These are phyloP conservation scores for Kodamaea arcana DNA, from an alignment of 1,139 yeast species.

Conservation along the genomic window DNA sequence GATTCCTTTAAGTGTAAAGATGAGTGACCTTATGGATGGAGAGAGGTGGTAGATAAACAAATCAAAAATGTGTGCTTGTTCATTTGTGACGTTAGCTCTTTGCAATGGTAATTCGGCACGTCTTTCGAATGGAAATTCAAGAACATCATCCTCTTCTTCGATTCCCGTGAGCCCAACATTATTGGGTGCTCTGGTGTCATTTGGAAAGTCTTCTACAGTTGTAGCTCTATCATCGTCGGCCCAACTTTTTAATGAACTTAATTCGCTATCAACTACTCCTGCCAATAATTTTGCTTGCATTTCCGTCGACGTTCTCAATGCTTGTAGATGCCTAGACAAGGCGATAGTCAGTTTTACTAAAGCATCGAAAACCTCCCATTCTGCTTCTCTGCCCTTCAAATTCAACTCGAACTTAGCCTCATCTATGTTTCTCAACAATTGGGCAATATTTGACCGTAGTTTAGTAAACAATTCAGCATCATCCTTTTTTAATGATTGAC, in stretches of 20 bases:
- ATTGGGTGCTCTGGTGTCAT: background rate
- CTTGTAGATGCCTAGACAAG: conserved; percentile 59
- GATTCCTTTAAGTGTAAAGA: conserved; percentile 60
- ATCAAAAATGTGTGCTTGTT: conserved; percentile 39
- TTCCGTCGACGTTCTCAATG: conserved; percentile 62
- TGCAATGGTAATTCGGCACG: background rate
- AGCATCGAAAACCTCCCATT: conserved; percentile 41
- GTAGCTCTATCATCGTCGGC: background rate
- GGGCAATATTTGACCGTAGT: conserved; percentile 38
- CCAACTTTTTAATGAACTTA: background rate
- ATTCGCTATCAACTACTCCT: background rate
- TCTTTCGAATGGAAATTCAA: background rate
- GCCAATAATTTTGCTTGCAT: conserved; percentile 55
- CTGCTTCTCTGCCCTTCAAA: conserved; percentile 51
- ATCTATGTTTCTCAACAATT: conserved; percentile 43
- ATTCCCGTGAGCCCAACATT: background rate
- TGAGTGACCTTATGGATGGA: conserved; percentile 67
- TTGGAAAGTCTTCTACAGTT: background rate
- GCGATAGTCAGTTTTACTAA: conserved; percentile 52
- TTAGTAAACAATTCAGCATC: conserved; percentile 33
- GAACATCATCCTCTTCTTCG: background rate
- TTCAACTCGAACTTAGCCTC: conserved; percentile 64
- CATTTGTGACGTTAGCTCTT: background rate
- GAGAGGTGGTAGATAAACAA: conserved; percentile 65
- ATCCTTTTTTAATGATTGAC: conserved; percentile 39